Percentiles rank a stretch among this genome's conserved stretches.
Evolutionary conservation across 2,329 filamentous ascomycete species (phyloP).

Genomic region (Aspergillus sp.): DNA sequence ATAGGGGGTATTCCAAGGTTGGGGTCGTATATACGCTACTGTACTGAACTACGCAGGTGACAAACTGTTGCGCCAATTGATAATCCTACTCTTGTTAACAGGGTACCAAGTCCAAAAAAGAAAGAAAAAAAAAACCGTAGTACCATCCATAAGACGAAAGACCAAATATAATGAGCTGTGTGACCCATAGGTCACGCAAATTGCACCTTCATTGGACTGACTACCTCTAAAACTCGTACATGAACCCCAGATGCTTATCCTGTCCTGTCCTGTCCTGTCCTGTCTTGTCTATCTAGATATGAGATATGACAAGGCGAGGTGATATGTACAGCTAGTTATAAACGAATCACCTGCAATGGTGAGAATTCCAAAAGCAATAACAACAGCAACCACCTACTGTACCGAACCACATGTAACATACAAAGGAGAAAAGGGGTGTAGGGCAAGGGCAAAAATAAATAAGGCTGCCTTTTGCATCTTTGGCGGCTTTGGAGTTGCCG

Average conservation of each 20-base stretch:
- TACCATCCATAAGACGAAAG: too few relatives aligned
- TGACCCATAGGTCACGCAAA: constrained; percentile 17
- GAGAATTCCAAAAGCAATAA: constrained; percentile 2
- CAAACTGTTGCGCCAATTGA: too few relatives aligned
- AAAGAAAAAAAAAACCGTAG: too few relatives aligned
- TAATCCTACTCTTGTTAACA: too few relatives aligned
- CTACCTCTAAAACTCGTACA: constrained; percentile 14
- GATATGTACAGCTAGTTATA: constrained; percentile 15
- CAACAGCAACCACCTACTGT: background rate
- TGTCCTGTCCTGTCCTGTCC: too few relatives aligned
- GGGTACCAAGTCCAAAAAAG: too few relatives aligned
- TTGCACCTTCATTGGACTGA: constrained; percentile 13
- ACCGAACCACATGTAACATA: background rate
- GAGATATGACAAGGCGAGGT: constrained; percentile 4
- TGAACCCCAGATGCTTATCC: background rate
- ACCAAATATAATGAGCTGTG: background rate
- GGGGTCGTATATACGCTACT: too few relatives aligned
- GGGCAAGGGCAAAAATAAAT: background rate
- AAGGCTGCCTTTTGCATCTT: background rate
- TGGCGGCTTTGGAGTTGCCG: background rate
- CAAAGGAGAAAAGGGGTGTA: background rate
- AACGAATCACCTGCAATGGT: constrained; percentile 6
- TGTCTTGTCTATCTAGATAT: constrained; percentile 1
- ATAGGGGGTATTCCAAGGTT: too few relatives aligned
- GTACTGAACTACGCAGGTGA: too few relatives aligned